Evolutionary conservation across 495 filamentous ascomycete species (phyloP), one percentile per base, ranked within the genome.

Genomic region (Lasiosphaeris hirsuta): DNA sequence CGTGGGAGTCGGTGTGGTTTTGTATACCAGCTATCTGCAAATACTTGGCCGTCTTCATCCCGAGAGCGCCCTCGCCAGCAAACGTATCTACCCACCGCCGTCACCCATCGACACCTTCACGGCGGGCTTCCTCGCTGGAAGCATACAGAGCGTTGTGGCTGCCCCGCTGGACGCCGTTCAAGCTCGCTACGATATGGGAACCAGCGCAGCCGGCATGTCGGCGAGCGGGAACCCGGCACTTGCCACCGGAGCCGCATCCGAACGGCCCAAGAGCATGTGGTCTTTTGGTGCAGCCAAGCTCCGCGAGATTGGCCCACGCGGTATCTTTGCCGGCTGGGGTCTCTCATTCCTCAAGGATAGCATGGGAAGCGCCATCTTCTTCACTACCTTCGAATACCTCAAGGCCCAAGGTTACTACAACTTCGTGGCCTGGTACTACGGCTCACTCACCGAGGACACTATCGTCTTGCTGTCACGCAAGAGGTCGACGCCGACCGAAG

Each of bases 81-180:
- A 88, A 62, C 82, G 89, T 17, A 75, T 88, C 6, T 92, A 89
- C 63, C 90, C 92, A 1, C 88, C 92, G 10, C 85, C 90, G 5
- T 74, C 81, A 0, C 78, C 83, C 0, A 64, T 67, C 1, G 71
- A 81, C 40, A 90, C 90, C 6, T 92, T 95, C 51, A 69, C 81
- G 8, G 90, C 91, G 13, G 92, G 92, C 0, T 86, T 91, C 62
- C 63, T 84, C 15, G 92, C 90, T 0, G 92, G 92, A 0, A 78
- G 82, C 10, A 75, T 96, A 9, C 90, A 95, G 69, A 90, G 86
- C 23, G 63, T 96, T 23, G 71, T 93, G 18, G 92, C 91, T 0
- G 90, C 92, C 0, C 92, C 92, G 1, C 76, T 96, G n/a, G 92
- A 96, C 67, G 92, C 92, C 4, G 78, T 96, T 7, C 88, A 92